phyloP scores from a whole-genome alignment of 441 rosid species.

The Breynia disticha region DNA sequence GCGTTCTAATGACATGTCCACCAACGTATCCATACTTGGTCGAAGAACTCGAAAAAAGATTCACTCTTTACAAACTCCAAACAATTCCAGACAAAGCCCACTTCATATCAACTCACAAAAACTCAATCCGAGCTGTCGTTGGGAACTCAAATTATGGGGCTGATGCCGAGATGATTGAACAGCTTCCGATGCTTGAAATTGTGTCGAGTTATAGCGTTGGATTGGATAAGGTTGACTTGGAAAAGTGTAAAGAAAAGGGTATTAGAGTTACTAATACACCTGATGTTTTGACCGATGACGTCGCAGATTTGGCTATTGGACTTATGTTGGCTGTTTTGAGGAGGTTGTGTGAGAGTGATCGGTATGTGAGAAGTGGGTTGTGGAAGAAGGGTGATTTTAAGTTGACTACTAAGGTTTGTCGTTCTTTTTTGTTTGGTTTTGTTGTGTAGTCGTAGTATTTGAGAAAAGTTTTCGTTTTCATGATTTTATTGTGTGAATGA shows the following conservation, averaged over 20 bases:
- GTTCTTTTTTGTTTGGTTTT: neutral
- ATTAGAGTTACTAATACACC: conserved; percentile 83
- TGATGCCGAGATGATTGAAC: conserved; percentile 57
- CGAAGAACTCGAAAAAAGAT: conserved; percentile 65
- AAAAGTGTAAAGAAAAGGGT: conserved; percentile 67
- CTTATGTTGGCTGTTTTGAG: conserved; percentile 66
- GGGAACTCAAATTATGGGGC: conserved; percentile 52
- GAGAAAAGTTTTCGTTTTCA: neutral
- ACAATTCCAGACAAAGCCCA: conserved; percentile 35
- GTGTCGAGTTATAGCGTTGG: conserved; percentile 79
- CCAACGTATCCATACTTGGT: conserved; percentile 46
- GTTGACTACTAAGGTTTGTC: conserved; percentile 63
- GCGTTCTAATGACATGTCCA: conserved; percentile 65
- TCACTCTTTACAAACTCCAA: conserved; percentile 55
- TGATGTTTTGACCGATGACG: conserved; percentile 83
- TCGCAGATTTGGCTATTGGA: conserved; percentile 84
- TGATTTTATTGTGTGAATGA: neutral
- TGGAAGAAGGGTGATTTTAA: conserved; percentile 60
- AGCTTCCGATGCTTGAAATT: conserved; percentile 68
- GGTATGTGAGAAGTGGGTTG: conserved; percentile 60
- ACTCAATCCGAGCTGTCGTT: conserved; percentile 73
- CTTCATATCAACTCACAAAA: conserved; percentile 36
- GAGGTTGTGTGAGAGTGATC: conserved; percentile 67
- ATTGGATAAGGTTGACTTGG: conserved; percentile 78
- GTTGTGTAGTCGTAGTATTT: neutral